phyloP scores from a whole-genome alignment of 495 filamentous ascomycete species.

The Neohortaea acidophila region DNA sequence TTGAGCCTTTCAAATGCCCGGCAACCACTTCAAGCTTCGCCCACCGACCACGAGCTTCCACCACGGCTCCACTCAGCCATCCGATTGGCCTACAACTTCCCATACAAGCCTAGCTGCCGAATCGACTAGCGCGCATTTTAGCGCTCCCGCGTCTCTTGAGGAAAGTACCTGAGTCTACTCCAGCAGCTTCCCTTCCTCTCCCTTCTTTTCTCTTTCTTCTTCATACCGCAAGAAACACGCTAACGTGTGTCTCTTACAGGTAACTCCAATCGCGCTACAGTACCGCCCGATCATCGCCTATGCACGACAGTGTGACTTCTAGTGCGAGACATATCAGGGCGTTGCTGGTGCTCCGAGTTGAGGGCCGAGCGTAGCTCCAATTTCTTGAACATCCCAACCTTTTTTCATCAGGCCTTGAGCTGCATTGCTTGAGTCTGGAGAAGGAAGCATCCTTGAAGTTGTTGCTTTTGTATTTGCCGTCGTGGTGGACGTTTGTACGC shows the following conservation, averaged over 20 bases:
- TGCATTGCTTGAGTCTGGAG: constrained; percentile 2
- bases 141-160: background rate
- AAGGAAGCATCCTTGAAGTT: too few relatives aligned
- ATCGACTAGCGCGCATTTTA: background rate
- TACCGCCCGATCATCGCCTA: background rate
- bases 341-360: background rate
- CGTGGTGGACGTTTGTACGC: too few relatives aligned
- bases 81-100: background rate
- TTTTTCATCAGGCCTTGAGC: constrained; percentile 4
- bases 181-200: background rate
- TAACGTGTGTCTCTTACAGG: background rate
- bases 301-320: background rate
- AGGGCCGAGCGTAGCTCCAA: background rate
- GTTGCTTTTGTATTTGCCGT: too few relatives aligned
- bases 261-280: background rate
- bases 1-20: background rate
- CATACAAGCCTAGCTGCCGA: background rate
- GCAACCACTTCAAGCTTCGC: background rate
- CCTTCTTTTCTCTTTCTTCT: background rate
- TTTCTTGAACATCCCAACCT: background rate
- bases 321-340: background rate
- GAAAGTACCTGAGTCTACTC: background rate
- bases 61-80: too few relatives aligned
- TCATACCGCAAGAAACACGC: background rate
- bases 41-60: too few relatives aligned